Evolutionary conservation across 1,284 basidiomycete species (phyloP).

Genomic region (Cryptococcus sp.): DNA sequence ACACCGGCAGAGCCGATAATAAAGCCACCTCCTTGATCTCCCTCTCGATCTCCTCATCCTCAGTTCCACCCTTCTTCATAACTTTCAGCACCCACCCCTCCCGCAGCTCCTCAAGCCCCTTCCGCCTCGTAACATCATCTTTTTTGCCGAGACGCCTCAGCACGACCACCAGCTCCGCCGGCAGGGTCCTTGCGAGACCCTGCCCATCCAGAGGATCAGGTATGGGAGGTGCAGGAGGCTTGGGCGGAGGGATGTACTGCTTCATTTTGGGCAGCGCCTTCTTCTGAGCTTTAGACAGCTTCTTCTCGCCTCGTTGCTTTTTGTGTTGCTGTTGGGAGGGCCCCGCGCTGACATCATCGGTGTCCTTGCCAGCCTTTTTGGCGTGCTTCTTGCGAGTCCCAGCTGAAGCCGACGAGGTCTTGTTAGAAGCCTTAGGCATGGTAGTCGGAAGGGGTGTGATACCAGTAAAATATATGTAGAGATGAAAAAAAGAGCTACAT

Average conservation of each 20-base stretch:
- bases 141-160: constrained; percentile 84
- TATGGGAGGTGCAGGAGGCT: constrained; percentile 78
- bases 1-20: constrained; percentile 66
- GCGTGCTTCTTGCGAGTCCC: constrained; percentile 71
- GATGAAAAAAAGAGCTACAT: background rate
- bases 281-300: constrained; percentile 45
- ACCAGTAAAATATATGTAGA: background rate
- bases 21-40: constrained; percentile 43
- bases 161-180: constrained; percentile 79
- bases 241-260: constrained; percentile 78
- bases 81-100: constrained; percentile 60
- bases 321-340: constrained; percentile 7
- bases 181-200: constrained; percentile 71
- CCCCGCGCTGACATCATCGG: constrained; percentile 17
- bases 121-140: constrained; percentile 78
- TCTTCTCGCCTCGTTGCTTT: constrained; percentile 38
- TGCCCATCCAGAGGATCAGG: constrained; percentile 88
- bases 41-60: constrained; percentile 53
- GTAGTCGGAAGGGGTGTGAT: background rate
- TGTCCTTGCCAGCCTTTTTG: constrained; percentile 32
- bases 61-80: constrained; percentile 52
- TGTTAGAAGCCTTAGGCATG: constrained; percentile 30
- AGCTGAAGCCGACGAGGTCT: constrained; percentile 64
- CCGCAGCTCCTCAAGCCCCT: constrained; percentile 81
- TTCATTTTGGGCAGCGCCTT: constrained; percentile 58